A percentile compares a stretch with the other conserved stretches of the same genome.
These are phyloP conservation scores for Polytrichum formosum DNA, from an alignment of 225 moss, liverwort and hornwort species.

Conservation along the genomic window DNA sequence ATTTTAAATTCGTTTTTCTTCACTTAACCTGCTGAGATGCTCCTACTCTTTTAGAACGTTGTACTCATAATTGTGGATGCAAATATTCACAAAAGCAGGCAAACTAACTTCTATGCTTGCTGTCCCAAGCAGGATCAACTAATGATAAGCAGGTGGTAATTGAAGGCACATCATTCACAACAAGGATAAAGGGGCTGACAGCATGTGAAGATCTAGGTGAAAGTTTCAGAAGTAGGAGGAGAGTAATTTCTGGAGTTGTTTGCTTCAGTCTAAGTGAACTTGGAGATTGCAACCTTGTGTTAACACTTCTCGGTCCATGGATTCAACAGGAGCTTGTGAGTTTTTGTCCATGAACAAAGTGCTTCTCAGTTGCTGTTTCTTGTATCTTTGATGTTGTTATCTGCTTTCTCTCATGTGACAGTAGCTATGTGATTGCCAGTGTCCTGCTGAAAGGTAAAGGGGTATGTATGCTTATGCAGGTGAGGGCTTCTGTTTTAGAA, in stretches of 20 bases:
- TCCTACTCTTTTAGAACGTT: too few relatives aligned
- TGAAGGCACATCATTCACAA: constrained; percentile 20
- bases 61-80: too few relatives aligned
- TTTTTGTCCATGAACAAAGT: neutral
- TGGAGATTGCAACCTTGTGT: constrained; percentile 74
- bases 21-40: too few relatives aligned
- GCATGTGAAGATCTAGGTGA: constrained; percentile 30
- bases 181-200: constrained; percentile 29
- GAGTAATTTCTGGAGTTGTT: constrained; percentile 59
- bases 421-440: neutral
- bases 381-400: neutral
- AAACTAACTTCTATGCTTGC: constrained; percentile 4
- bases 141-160: constrained; percentile 19
- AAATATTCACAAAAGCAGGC: too few relatives aligned
- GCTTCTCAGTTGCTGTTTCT: neutral
- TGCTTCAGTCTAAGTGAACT: constrained; percentile 69
- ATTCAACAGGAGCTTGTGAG: constrained; percentile 78
- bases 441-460: neutral
- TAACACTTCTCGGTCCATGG: constrained; percentile 58
- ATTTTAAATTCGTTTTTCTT: too few relatives aligned
- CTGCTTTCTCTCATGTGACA: neutral
- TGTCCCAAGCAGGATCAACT: constrained; percentile 19
- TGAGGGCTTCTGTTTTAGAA: constrained; percentile 33
- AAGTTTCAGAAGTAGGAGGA: constrained; percentile 32
- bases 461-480: constrained; percentile 36